Evolutionary conservation across 768 basidiomycete genomes (phyloP).

Genomic region (Neoboletus magnificus): DNA sequence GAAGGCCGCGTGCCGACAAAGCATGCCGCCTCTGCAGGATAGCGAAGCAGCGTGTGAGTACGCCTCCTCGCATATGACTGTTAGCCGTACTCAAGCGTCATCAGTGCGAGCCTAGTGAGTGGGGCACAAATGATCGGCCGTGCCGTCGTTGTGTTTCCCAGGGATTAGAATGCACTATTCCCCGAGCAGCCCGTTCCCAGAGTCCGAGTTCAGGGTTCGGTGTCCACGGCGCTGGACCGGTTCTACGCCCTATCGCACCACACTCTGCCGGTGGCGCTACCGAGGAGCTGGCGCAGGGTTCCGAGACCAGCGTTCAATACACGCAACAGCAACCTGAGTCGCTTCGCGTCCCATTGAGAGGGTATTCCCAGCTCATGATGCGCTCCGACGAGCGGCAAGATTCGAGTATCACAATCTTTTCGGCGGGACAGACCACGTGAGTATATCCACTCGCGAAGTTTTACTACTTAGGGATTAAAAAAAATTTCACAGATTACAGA

Average conservation of each 20-base stretch:
- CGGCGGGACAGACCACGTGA: conserved; percentile 8
- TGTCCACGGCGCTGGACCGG: conserved; percentile 8
- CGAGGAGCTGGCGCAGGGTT: conserved; percentile 4
- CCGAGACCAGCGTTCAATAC: conserved; percentile 1
- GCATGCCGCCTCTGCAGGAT: conserved; percentile 22
- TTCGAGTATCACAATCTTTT: not conserved
- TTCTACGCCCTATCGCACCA: not conserved
- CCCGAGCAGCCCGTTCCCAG: conserved; percentile 16
- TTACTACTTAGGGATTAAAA: not conserved
- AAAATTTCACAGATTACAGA: conserved; percentile 6
- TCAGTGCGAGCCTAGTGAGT: conserved; percentile 20
- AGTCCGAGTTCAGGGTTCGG: conserved; percentile 17
- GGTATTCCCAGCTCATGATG: not conserved
- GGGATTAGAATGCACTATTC: conserved; percentile 10
- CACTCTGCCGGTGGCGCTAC: conserved; percentile 4
- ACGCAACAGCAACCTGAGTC: conserved; percentile 5
- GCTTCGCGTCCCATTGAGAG: not conserved
- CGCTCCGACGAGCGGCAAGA: conserved; percentile 5
- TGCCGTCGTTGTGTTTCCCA: conserved; percentile 23
- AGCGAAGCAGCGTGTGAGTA: conserved; percentile 20
- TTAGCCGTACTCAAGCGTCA: conserved; percentile 2
- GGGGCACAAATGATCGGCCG: conserved; percentile 13
- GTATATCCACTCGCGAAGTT: conserved; percentile 1
- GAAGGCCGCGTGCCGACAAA: conserved; percentile 10
- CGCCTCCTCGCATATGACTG: not conserved